Evolutionary conservation across 1,284 basidiomycete genomes (phyloP).

Genomic region (Malassezia dermatis): DNA sequence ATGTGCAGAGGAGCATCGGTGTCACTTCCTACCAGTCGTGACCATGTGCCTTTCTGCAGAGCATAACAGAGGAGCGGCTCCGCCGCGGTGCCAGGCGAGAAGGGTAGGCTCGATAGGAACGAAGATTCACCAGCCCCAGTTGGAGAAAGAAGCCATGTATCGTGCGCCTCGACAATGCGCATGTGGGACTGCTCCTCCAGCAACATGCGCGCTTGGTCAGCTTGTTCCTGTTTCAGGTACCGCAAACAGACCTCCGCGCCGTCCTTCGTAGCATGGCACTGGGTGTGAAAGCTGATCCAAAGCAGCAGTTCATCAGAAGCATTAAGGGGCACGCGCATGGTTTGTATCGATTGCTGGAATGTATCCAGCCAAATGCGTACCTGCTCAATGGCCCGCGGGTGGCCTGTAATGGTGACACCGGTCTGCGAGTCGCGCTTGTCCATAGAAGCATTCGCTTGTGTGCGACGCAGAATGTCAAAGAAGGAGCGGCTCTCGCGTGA

Average conservation of each 20-base stretch:
- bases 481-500: background rate
- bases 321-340: background rate
- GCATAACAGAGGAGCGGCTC: background rate
- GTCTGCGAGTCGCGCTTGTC: background rate
- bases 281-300: background rate
- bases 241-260: background rate
- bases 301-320: background rate
- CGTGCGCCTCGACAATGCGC: background rate
- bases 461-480: background rate
- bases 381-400: background rate
- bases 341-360: background rate
- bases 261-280: constrained; percentile 5
- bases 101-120: background rate
- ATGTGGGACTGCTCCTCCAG: background rate
- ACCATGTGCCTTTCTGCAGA: background rate
- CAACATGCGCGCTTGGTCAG: background rate
- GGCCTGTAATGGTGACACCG: constrained; percentile 6
- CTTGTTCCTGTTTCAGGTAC: background rate
- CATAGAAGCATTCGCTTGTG: background rate
- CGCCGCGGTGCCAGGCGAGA: background rate
- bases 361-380: constrained; percentile 3
- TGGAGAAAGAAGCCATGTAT: background rate
- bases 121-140: background rate
- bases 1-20: background rate
- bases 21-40: background rate